Base-by-base conservation (phyloP, 2,329 filamentous ascomycete species). In the Fusarium gaditjirri region DNA sequence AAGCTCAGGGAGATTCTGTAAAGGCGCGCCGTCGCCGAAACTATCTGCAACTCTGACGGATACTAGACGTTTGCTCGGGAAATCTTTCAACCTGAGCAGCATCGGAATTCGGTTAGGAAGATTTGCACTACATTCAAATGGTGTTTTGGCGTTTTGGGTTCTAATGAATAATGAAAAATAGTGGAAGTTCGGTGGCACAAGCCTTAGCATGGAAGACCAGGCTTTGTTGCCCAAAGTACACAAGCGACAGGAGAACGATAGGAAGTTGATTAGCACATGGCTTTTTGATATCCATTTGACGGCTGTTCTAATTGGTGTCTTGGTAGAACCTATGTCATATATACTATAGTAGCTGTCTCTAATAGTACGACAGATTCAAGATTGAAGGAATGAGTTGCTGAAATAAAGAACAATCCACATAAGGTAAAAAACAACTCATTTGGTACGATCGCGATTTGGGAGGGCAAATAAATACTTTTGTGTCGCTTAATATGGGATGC, bases 1-100 rank as follows among this genome's bases (percentile, higher is more conserved):
- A 87, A 92, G 79, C 82, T 99, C 72, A 93, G 88, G 83, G 92
- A 95, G 77, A 93, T 97, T 76, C 84, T 99, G 73, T 91, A 80
- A 83, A 61, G 35, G 33, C 35, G 47, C 55, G 33, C 39, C 23
- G 31, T 29, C 13, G 9, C n/a, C 14, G 36, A 47, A 27, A 42
- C 31, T 63, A 27, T 33, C n/a, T 53, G 50, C 65, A 68, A 52
- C 25, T 55, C 50, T 52, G 25, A 10, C 19, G 50, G 29, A 64
- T 50, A 19, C 50, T 25, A 27, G 21, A 53, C n/a, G 25, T 53
- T 49, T 33, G 56, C 42, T 44, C 38, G 27, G n/a, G 16, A 14
- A 25, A 38, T 5, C 6, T 42, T 53, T 17, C 21, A 39, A 29
- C 14, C 23, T 31, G 23, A n/a, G 65, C 44, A 58, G 36, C 64